Conservation (phyloP, 2,329 filamentous ascomycete species). For the Blumeriella jaapii region DNA sequence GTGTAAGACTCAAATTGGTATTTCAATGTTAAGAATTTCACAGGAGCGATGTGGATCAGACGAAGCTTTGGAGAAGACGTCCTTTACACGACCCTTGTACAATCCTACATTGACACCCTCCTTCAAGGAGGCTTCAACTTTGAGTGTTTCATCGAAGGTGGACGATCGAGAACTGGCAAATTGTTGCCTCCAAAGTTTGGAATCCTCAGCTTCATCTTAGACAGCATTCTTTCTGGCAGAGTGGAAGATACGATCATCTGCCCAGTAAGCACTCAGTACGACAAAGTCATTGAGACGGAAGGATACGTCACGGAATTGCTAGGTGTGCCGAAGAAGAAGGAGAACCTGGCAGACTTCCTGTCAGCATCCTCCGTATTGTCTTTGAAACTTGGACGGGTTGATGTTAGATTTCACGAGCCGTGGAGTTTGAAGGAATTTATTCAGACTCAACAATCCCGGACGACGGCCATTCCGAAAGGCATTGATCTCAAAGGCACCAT, state of each 20-base stretch:
- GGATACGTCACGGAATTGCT: constrained; percentile 92
- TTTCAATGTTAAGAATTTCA: constrained; percentile 3
- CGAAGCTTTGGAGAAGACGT: constrained; percentile 86
- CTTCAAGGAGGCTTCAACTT: constrained; percentile 87
- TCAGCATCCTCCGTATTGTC: constrained; percentile 76
- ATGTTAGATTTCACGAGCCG: constrained; percentile 91
- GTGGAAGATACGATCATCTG: constrained; percentile 89
- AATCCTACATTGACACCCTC: constrained; percentile 88
- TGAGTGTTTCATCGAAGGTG: constrained; percentile 96
- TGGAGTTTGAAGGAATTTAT: constrained; percentile 85
- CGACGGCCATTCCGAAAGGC: constrained; percentile 38
- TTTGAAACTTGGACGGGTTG: constrained; percentile 78
- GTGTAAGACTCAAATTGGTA: constrained; percentile 8
- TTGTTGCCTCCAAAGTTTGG: constrained; percentile 90
- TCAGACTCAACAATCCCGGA: constrained; percentile 56
- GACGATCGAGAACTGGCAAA: constrained; percentile 86
- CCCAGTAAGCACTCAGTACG: constrained; percentile 93
- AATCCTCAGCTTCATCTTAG: constrained; percentile 82
- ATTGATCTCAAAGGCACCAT: constrained; percentile 36
- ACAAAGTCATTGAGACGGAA: constrained; percentile 97
- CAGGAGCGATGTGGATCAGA: constrained; percentile 87
- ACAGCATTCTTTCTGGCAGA: constrained; percentile 77
- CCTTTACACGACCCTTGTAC: constrained; percentile 84
- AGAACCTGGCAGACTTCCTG: constrained; percentile 85
- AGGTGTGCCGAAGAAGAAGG: constrained; percentile 89